A percentile compares a stretch with the other conserved stretches of the same genome.
Evolutionary conservation across 768 basidiomycete species (phyloP).

Genomic region (Suillus plorans): DNA sequence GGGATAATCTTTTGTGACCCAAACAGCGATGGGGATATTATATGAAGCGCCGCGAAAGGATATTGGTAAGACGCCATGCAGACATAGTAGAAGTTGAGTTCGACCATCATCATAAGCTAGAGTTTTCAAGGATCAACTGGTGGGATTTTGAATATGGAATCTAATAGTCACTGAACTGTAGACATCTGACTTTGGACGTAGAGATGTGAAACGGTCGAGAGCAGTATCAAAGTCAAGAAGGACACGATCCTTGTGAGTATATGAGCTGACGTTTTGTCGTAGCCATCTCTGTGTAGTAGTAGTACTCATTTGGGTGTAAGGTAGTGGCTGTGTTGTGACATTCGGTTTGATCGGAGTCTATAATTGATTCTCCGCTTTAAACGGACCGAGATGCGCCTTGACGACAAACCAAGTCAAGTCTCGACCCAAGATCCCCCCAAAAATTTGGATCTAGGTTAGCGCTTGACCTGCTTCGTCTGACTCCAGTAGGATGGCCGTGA

Average conservation of each 20-base stretch:
- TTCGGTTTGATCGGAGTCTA: not conserved
- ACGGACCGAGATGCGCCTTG: not conserved
- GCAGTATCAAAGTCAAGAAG: slow-evolving; percentile 61
- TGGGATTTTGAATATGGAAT: slow-evolving; percentile 16
- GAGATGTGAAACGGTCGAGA: slow-evolving; percentile 52
- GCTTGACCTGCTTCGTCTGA: slow-evolving; percentile 16
- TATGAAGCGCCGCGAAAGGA: slow-evolving; percentile 72
- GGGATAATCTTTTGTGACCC: slow-evolving; percentile 87
- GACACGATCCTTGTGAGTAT: slow-evolving; percentile 54
- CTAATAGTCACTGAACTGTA: slow-evolving; percentile 52
- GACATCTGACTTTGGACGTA: slow-evolving; percentile 78
- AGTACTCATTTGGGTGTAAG: slow-evolving; percentile 26
- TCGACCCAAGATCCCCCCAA: not conserved
- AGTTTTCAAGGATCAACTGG: slow-evolving; percentile 8
- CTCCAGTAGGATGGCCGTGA: slow-evolving; percentile 49
- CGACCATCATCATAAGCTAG: slow-evolving; percentile 93
- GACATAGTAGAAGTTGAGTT: slow-evolving; percentile 84
- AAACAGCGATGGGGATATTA: slow-evolving; percentile 91
- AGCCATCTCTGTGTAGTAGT: slow-evolving; percentile 57
- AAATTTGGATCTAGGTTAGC: slow-evolving; percentile 7
- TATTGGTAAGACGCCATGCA: slow-evolving; percentile 92
- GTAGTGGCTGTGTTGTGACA: not conserved
- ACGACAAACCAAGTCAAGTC: not conserved
- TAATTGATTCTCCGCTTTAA: not conserved
- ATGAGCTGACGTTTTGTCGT: slow-evolving; percentile 58